These are phyloP conservation scores for Pelargonium myrrhifolium DNA, from an alignment of 441 rosid genomes.

Conservation along the genomic window DNA sequence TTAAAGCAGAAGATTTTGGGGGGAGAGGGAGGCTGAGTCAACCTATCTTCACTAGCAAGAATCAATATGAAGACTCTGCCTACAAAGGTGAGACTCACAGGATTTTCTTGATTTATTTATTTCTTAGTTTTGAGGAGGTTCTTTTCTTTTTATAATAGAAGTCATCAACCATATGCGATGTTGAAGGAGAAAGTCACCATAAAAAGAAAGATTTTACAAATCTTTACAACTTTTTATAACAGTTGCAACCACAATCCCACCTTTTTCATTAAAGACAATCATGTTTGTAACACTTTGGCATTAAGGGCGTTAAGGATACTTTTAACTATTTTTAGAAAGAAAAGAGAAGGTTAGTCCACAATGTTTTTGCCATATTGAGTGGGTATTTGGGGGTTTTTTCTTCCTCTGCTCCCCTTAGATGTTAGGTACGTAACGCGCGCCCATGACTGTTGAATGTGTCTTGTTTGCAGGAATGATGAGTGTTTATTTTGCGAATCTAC, in stretches of 20 bases:
- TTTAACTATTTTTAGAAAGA: conserved; percentile 31
- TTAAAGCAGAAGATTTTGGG: conserved; percentile 38
- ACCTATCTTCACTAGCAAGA: conserved; percentile 41
- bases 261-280: conserved; percentile 29
- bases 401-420: no score
- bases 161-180: conserved; percentile 16
- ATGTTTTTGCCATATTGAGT: no score
- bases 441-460: no score
- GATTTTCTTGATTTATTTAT: no score
- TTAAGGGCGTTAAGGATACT: conserved; percentile 36
- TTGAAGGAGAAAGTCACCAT: conserved; percentile 20
- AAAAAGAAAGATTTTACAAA: conserved; percentile 66
- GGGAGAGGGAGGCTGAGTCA: conserved; percentile 33
- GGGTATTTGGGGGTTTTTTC: no score
- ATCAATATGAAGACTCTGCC: conserved; percentile 69
- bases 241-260: conserved; percentile 57
- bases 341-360: conserved; percentile 12
- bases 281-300: no score
- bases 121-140: conserved; percentile 13
- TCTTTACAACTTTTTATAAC: conserved; percentile 64
- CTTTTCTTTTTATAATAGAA: conserved; percentile 24
- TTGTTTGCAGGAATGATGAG: no score
- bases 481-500: neutral
- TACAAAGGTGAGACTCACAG: no score
- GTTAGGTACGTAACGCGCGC: no score